Conservation (phyloP, 352 stramenopile genomes). For the Halophytophthora polymorphica region DNA sequence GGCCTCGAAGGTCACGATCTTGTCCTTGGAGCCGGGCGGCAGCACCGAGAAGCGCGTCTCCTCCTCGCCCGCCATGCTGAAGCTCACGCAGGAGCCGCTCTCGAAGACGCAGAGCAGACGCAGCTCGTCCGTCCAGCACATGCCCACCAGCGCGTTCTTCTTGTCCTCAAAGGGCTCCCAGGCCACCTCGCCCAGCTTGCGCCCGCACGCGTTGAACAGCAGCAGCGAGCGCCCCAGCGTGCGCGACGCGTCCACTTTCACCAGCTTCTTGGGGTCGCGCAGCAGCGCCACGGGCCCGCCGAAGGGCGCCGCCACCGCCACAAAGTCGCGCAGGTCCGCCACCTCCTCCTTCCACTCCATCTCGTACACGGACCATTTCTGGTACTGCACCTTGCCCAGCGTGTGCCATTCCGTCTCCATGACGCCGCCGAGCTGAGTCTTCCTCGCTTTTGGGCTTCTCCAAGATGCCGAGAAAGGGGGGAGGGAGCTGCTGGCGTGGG, state of each 20-base stretch:
- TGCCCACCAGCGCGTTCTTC: conserved; percentile 59
- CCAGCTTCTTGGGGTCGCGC: conserved; percentile 71
- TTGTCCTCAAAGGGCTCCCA: conserved; percentile 74
- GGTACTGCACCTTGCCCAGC: conserved; percentile 84
- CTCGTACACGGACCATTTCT: conserved; percentile 78
- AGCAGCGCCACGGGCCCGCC: conserved; percentile 69
- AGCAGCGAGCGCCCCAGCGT: conserved; percentile 56
- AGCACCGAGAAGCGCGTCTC: conserved; percentile 74
- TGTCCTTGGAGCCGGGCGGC: conserved; percentile 59
- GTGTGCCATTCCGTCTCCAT: conserved; percentile 86
- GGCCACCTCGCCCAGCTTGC: conserved; percentile 51
- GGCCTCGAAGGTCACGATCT: conserved; percentile 72
- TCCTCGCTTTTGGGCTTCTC: too few relatives aligned
- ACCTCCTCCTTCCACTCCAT: conserved; percentile 60
- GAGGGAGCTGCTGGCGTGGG: too few relatives aligned
- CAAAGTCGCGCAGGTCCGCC: conserved; percentile 62
- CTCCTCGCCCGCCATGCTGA: conserved; percentile 65
- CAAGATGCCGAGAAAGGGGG: too few relatives aligned
- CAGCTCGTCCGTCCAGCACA: conserved; percentile 84
- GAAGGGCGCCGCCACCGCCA: conserved; percentile 58
- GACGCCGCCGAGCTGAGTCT: background rate
- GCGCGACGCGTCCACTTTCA: conserved; percentile 55
- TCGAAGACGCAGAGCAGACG: conserved; percentile 79
- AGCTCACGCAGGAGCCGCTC: conserved; percentile 65
- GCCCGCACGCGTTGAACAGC: conserved; percentile 75